Evolutionary conservation across 78 protist species (phyloP).

Genomic region (Emiliania huxleyi): DNA sequence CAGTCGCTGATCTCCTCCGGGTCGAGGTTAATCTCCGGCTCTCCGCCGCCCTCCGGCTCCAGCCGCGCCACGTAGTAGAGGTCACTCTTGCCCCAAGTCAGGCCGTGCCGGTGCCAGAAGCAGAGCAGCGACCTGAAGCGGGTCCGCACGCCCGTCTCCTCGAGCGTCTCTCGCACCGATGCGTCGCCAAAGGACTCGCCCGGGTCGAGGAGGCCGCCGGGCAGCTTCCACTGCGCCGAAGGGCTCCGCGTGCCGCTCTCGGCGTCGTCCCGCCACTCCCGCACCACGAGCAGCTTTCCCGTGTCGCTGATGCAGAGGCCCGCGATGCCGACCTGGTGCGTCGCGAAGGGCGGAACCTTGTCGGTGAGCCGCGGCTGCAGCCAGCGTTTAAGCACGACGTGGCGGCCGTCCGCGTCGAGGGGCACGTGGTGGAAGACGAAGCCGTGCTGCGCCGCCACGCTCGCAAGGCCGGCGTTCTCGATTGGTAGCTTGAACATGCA

Average conservation of each 20-base stretch:
- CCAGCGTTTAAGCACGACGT: constrained; percentile 43
- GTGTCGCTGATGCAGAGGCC: constrained; percentile 18
- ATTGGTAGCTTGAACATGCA: not conserved
- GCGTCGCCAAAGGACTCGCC: constrained; percentile 18
- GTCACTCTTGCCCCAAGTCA: not conserved
- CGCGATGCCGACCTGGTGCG: constrained; percentile 33
- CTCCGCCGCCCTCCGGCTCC: not conserved
- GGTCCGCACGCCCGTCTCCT: constrained; percentile 50
- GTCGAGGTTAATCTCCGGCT: not conserved
- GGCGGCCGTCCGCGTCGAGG: not conserved
- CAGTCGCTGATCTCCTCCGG: not conserved
- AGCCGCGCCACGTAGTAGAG: constrained; percentile 29
- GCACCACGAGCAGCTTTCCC: constrained; percentile 1
- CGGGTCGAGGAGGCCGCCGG: constrained; percentile 47
- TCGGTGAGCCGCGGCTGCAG: not conserved
- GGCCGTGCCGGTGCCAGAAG: constrained; percentile 26
- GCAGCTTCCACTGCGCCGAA: constrained; percentile 31
- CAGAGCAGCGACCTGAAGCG: not conserved
- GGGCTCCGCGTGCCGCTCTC: not conserved
- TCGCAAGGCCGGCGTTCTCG: not conserved
- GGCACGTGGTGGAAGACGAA: constrained; percentile 48
- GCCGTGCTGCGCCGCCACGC: not conserved
- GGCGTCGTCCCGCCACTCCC: not conserved
- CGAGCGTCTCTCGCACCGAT: constrained; percentile 42
- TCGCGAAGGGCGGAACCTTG: constrained; percentile 19